Evolutionary conservation across 108 stramenopile genomes (phyloP), one percentile per base, ranked within the genome.

Genomic region (Discostella stelligeroides): DNA sequence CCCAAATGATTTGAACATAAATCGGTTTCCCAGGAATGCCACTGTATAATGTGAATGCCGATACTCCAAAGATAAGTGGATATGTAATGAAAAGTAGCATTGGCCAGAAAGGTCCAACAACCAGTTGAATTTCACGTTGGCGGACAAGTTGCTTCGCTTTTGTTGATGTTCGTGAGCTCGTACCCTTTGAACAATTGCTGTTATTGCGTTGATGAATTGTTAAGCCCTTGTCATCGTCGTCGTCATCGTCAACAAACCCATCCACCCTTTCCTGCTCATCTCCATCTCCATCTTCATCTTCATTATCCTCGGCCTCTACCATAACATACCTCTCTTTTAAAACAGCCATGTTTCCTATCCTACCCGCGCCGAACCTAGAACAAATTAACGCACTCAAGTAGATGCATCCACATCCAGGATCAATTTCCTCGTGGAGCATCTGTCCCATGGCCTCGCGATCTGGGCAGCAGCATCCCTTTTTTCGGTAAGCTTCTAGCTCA

Each of bases 61-160:
- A 85, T 25, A 89, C 75, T 0, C 79, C 84, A 48, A 94, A 74
- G 66, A 97, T 94, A 43, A 97, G 80, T 15, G 92, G 92, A 68
- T 89, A 95, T 0, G 96, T 97, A 2, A 97, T 73, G 53, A 77
- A 86, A 21, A 90, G 38, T 0, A 92, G 82, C 84, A 97, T 88
- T n/a, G 96, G 94, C 96, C 96, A 97, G 63, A 86, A 97, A 21
- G 96, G 96, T 18, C 96, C 96, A 11, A 91, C 79, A 14, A 96
- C 82, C 13, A 76, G 79, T 51, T 82, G 76, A 60, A 85, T 78
- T 40, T 79, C 73, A 17, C 77, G 76, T 43, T 55, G 73, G 7
- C 77, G 72, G 47, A 79, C 50, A 13, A 75, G 24, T 18, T 60
- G 54, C 30, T 54, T 73, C 38, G 64, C 63, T 51, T 28, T 30